Evolutionary conservation across 1,284 basidiomycete species (phyloP).

Genomic region (Moesziomyces globuligerus): DNA sequence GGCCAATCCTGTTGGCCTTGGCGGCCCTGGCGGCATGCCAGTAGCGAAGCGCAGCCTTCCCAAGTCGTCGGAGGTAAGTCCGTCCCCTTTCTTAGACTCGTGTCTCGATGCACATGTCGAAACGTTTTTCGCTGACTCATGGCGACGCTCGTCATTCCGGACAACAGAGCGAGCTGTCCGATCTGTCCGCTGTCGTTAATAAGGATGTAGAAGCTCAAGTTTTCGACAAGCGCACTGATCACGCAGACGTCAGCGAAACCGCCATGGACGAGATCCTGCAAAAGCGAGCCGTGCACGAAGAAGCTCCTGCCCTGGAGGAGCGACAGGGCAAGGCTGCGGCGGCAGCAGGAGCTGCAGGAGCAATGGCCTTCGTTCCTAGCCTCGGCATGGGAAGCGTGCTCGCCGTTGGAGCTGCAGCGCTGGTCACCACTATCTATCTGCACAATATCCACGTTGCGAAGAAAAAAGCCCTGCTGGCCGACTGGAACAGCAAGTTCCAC

Average conservation of each 20-base stretch:
- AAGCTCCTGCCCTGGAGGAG: slow-evolving; percentile 8
- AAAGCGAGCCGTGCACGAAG: not conserved
- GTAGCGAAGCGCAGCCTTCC: slow-evolving; percentile 18
- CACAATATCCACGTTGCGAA: slow-evolving; percentile 25
- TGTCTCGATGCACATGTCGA: too few relatives aligned
- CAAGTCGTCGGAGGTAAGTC: not conserved
- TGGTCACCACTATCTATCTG: slow-evolving; percentile 21
- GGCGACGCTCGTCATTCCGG: not conserved
- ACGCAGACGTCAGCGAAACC: not conserved
- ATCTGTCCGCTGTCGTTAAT: not conserved
- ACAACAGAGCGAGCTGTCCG: not conserved
- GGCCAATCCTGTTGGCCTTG: not conserved
- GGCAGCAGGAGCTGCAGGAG: not conserved
- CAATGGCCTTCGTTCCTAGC: slow-evolving; percentile 8
- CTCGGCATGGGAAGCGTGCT: slow-evolving; percentile 2
- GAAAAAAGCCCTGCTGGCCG: slow-evolving; percentile 1
- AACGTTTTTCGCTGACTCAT: not conserved
- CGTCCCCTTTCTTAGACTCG: too few relatives aligned
- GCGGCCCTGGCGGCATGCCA: not conserved
- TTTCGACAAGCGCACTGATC: too few relatives aligned
- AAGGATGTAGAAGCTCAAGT: not conserved
- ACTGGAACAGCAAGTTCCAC: slow-evolving; percentile 22
- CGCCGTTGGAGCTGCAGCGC: slow-evolving; percentile 6
- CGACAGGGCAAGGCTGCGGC: not conserved
- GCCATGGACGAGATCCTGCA: not conserved